Evolutionary conservation across 2,329 filamentous ascomycete species (phyloP), one percentile per base, ranked within the genome.

Genomic region (Chaetomium sp.): DNA sequence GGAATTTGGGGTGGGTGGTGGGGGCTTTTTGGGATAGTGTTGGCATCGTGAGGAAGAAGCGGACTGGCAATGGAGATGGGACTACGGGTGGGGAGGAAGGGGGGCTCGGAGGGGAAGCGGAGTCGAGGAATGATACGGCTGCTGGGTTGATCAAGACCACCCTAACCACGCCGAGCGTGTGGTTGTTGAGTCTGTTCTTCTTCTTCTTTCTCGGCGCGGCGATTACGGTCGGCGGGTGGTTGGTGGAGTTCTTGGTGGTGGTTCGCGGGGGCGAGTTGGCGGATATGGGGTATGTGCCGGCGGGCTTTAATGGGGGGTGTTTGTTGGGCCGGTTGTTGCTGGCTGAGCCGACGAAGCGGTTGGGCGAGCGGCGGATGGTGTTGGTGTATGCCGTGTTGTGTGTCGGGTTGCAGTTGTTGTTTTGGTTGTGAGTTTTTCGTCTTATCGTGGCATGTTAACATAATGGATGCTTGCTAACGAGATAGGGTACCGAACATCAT

Each of bases 231-330:
- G 67, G 71, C 57, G 82, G 84, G 1, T 87, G 82, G 84, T 77
- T 86, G 0, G 82, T 86, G 1, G 81, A 85, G 60, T 87, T 82
- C 54, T 73, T 87, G 3, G 78, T 85, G 6, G 74, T 76, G 2
- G 79, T 81, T n/a, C 78, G 83, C 0, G 70, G 78, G 2, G 82
- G 82, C 0, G 70, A 79, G 1, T 69, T 86, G 0, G 72, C 77
- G 0, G 71, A 77, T 14, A 79, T 84, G 67, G 83, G 82, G 0
- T 87, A 86, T 51, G 78, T 87, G 0, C 79, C 82, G 0, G 78
- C 82, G 0, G 82, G 81, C 3, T 81, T 80, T 61, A 82, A 76
- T 47, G 82, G 80, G 2, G 83, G 83, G 0, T 72, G 73, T 0
- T 72, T 85, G 3, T 72, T 85, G 0, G 82, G 82, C 0, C 71